A percentile compares a stretch with the other conserved stretches of the same genome.
phyloP scores from a whole-genome alignment of 2,329 filamentous ascomycete species.

The Claviceps fusiformis region DNA sequence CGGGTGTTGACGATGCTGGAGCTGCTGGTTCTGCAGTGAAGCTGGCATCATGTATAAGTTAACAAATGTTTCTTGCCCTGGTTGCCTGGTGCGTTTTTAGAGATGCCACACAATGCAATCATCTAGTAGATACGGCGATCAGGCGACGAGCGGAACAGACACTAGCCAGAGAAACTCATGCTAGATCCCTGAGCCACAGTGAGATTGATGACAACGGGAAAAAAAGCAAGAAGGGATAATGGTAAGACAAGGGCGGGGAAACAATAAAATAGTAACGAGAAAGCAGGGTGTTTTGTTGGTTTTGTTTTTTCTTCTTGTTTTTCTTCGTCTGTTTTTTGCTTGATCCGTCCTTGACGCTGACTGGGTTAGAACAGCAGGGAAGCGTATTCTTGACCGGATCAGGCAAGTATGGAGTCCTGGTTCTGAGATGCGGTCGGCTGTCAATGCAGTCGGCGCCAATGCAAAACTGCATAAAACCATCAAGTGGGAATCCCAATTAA shows the following conservation, averaged over 20 bases:
- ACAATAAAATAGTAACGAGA: not conserved
- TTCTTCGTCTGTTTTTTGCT: not conserved
- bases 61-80: not conserved
- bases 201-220: not conserved
- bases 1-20: not conserved
- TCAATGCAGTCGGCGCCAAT: conserved; percentile 4
- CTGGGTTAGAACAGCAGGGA: conserved; percentile 1
- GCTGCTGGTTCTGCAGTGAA: not conserved
- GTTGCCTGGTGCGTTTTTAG: not conserved
- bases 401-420: conserved; percentile 3
- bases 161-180: not conserved
- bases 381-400: conserved; percentile 3
- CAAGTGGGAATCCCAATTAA: conserved; percentile 5
- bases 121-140: not conserved
- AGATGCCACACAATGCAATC: not conserved
- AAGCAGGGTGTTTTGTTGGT: not conserved
- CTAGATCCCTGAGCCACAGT: not conserved
- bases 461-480: conserved; percentile 2
- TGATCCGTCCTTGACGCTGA: not conserved
- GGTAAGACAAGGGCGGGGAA: not conserved
- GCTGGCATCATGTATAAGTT: conserved; percentile 5
- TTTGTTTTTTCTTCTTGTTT: not conserved
- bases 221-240: not conserved
- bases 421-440: conserved; percentile 1
- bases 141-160: not conserved